Percentiles rank a stretch among this genome's conserved stretches.
Evolutionary conservation across 1,139 yeast species (phyloP).

Genomic region (Nakaseomyces sp.): DNA sequence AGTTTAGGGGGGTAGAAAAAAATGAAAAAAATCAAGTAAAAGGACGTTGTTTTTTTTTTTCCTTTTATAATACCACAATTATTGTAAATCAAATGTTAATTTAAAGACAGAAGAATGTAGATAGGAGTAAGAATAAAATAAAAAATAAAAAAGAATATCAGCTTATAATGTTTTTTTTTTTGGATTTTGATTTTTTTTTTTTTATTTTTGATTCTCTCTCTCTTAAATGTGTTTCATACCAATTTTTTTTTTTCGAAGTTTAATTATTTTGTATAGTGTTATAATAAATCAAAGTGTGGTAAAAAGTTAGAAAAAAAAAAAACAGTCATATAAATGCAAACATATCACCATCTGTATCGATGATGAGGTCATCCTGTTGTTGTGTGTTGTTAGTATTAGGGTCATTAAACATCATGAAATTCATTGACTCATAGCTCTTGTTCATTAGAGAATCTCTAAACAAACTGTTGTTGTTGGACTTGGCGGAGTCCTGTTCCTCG

Average conservation of each 20-base stretch:
- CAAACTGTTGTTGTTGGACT: constrained; percentile 10
- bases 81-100: too few species aligned
- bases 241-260: not conserved
- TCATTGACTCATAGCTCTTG: constrained; percentile 6
- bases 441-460: constrained; percentile 4
- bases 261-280: too few species aligned
- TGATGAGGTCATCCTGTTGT: constrained; percentile 5
- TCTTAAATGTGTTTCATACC: too few species aligned
- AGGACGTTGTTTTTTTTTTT: too few species aligned
- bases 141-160: too few species aligned
- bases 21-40: not conserved
- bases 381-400: not conserved
- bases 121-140: too few species aligned
- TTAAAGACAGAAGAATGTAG: too few species aligned
- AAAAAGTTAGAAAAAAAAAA: not conserved
- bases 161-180: too few species aligned
- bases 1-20: not conserved
- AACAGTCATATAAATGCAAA: constrained; percentile 5
- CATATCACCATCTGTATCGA: constrained; percentile 5
- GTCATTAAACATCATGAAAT: constrained; percentile 6
- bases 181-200: too few species aligned
- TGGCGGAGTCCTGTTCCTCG: constrained; percentile 24
- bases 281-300: too few species aligned
- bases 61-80: too few species aligned
- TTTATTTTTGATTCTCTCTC: too few species aligned